Base-by-base conservation (phyloP, 768 basidiomycete species). In the Guyanaporus albipodus region DNA sequence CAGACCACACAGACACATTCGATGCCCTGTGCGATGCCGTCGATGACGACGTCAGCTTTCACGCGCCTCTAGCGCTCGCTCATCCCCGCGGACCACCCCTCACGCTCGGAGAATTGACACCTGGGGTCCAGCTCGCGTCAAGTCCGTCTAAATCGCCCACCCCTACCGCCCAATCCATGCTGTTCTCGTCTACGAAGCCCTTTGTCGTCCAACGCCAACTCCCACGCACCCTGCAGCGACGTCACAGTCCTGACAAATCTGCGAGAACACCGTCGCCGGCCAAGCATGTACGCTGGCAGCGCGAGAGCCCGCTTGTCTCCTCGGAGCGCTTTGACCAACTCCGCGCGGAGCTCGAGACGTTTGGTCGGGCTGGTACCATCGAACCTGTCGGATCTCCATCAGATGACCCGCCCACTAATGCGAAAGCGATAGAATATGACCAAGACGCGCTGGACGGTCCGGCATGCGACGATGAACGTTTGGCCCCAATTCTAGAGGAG, bases 61-160 rank as follows among this genome's bases (percentile, higher is more conserved):
- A n/a, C n/a, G 60, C 67, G 18, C 71, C 70, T 14, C 61, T 71
- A 38, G 44, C 63, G 22, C 52, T 40, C 46, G 33, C 14, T 8
- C 45, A 63, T 39, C 56, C 50, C 56, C 63, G 61, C 50, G 67
- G 57, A 53, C 63, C 63, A 41, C 27, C 50, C 18, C 59, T 73
- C 38, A 70, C 72, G 18, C 61, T 73, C 48, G 65, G 62, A 27
- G 72, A 77, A 36, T 61, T 75, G 8, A 70, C 72, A 21, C 73
- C 75, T 55, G 67, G 61, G 49, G 69, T 66, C 23, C 38, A 50
- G 12, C 34, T 15, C n/a, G 38, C 48, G 17, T 14, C 49, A 24
- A 39, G 21, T 26, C 31, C 48, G 9, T 49, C 52, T 1, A 47
- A 26, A 33, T 54, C 60, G 6, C 52, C 59, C 24, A 47, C 52